phyloP scores from a whole-genome alignment of 192 early-diverging fungal species.

The Dimargaris xerosporica region DNA sequence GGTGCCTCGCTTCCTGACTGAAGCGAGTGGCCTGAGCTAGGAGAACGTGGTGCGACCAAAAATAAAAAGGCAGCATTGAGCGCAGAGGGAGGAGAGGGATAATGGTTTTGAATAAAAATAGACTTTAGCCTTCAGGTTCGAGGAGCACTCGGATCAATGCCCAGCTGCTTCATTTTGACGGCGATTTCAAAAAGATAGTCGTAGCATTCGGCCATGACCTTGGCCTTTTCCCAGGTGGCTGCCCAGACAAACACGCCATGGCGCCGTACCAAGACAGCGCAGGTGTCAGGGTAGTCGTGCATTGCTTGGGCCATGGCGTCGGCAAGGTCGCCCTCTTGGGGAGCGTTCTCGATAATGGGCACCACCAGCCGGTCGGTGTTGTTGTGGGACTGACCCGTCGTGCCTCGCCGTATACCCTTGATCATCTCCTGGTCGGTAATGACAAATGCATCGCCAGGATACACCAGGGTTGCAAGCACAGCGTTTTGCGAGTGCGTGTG shows the following conservation, averaged over 20 bases:
- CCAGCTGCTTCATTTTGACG: slow-evolving; percentile 75
- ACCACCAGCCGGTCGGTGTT: slow-evolving; percentile 75
- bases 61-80: too few species aligned
- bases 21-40: too few species aligned
- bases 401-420: slow-evolving; percentile 82
- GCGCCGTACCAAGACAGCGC: slow-evolving; percentile 84
- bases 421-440: slow-evolving; percentile 99
- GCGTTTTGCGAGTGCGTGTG: slow-evolving; percentile 95
- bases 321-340: slow-evolving; percentile 81
- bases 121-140: too few species aligned
- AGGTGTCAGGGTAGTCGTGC: slow-evolving; percentile 71
- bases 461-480: slow-evolving; percentile 82
- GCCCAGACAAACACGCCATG: slow-evolving; percentile 99
- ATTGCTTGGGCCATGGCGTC: slow-evolving; percentile 80
- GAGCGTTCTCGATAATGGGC: slow-evolving; percentile 93
- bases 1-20: too few species aligned
- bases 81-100: too few species aligned
- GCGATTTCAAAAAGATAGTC: slow-evolving; percentile 97
- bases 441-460: slow-evolving; percentile 49
- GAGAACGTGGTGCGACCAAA: too few species aligned
- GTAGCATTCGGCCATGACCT: slow-evolving; percentile 96
- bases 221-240: slow-evolving; percentile 90
- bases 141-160: slow-evolving; percentile 48
- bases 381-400: slow-evolving; percentile 38
- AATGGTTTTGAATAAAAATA: too few species aligned